Base-by-base conservation (phyloP, 805 yeast genomes). In the Maudiozyma barnettii region DNA sequence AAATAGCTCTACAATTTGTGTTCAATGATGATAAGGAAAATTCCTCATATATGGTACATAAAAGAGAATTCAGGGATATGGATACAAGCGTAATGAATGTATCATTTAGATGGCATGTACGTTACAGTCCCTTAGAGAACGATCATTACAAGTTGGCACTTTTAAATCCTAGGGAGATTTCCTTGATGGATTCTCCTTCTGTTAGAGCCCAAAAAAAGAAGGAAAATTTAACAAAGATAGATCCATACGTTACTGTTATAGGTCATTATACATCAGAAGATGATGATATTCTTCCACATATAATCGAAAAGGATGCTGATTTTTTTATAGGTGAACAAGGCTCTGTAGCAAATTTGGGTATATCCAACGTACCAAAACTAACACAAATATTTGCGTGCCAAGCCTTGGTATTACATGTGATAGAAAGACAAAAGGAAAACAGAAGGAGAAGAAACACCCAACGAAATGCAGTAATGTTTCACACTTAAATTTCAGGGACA, bases 351-450 rank as follows among this genome's bases (percentile, higher is more conserved):
- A 21, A 48, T 5, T 49, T 50, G 31, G 58, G 55, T 10, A 47
- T 49, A 7, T 23, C 44, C 9, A 41, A 49, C 30, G 47, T 54
- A 18, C 54, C 56, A 12, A 43, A 49, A 44, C 23, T 49, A 5
- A 48, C 57, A 8, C 48, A 49, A 33, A 36, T 45, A 12, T 41
- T 51, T 12, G 54, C 58, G 10, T 53, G 54, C 31, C 52, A 54
- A 37, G 50, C 51, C 1, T 38, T 48, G 13, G 31, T 53, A 5
- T 44, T 55, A 19, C 54, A 52, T 20, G 46, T 43, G 33, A 10
- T 50, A 10, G 54, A 49, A 20, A 21, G 41, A 22, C 30, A 39
- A n/a, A 39, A 39, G n/a, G 30, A 39, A 39, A 9, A 14, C 5
- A 14, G n/a, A 22, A 39, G n/a, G 8, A n/a, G 18, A 26, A 19